These are phyloP conservation scores for Graphilbum sp. DNA, from an alignment of 2,329 filamentous ascomycete species.

Conservation along the genomic window DNA sequence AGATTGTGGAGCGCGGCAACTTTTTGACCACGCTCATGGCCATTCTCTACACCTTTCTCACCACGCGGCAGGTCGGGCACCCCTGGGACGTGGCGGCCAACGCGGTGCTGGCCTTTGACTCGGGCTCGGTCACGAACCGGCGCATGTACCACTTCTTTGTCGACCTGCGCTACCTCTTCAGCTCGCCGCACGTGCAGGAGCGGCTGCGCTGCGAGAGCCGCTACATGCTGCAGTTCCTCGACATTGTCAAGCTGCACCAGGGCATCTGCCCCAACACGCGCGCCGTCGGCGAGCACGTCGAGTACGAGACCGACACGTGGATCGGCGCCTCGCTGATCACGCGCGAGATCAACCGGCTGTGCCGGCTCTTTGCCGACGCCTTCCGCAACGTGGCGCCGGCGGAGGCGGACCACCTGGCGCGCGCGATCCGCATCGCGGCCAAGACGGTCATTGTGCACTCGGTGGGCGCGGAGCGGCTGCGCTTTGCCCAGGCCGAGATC, in stretches of 20 bases:
- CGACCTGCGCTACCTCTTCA: slow-evolving; percentile 81
- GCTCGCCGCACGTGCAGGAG: slow-evolving; percentile 75
- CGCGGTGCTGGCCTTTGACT: slow-evolving; percentile 81
- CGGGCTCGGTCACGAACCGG: slow-evolving; percentile 84
- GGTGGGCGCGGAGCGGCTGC: slow-evolving; percentile 68
- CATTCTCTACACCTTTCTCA: slow-evolving; percentile 94
- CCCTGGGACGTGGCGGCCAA: slow-evolving; percentile 76
- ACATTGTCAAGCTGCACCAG: slow-evolving; percentile 89
- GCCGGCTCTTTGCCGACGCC: slow-evolving; percentile 72
- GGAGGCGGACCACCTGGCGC: slow-evolving; percentile 50
- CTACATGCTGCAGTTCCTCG: slow-evolving; percentile 87
- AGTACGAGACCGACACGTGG: slow-evolving; percentile 97
- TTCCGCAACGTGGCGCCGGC: slow-evolving; percentile 47
- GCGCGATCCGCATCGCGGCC: slow-evolving; percentile 57
- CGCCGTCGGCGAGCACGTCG: slow-evolving; percentile 86
- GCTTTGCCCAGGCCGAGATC: slow-evolving; percentile 77
- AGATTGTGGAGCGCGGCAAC: slow-evolving; percentile 88
- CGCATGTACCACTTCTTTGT: slow-evolving; percentile 97
- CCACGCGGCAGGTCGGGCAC: slow-evolving; percentile 86
- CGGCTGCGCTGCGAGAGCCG: slow-evolving; percentile 67
- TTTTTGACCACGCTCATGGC: slow-evolving; percentile 91
- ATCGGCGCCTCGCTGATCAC: slow-evolving; percentile 92
- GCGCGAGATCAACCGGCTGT: slow-evolving; percentile 84
- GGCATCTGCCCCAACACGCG: slow-evolving; percentile 90
- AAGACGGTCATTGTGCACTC: slow-evolving; percentile 81